Conservation (phyloP, 768 basidiomycete species). For the Trametopsis cervina region DNA sequence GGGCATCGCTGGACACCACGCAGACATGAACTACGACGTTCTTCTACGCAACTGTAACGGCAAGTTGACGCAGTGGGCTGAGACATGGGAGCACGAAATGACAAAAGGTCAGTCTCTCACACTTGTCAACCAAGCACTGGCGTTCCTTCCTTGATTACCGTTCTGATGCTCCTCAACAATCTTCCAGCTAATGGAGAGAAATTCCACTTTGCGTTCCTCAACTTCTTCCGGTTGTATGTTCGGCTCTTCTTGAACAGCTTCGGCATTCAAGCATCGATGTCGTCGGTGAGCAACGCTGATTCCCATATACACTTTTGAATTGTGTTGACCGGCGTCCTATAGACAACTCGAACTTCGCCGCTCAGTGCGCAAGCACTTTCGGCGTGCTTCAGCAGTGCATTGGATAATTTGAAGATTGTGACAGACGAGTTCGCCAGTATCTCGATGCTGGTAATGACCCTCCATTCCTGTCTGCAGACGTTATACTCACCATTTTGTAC, state of each 20-base stretch:
- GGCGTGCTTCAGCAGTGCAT: conserved; percentile 68
- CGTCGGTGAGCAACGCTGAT: conserved; percentile 35
- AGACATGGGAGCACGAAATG: conserved; percentile 71
- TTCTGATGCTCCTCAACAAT: not conserved
- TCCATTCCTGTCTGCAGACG: not conserved
- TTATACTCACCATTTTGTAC: conserved; percentile 11
- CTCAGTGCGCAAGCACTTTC: conserved; percentile 47
- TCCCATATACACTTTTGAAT: conserved; percentile 2
- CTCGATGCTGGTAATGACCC: conserved; percentile 49
- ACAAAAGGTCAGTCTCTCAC: conserved; percentile 27
- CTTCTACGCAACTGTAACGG: conserved; percentile 66
- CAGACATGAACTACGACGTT: conserved; percentile 68
- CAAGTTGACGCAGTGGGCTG: conserved; percentile 66
- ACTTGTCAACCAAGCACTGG: not conserved
- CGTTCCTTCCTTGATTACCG: conserved; percentile 2
- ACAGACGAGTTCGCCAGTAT: conserved; percentile 67
- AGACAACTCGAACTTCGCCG: conserved; percentile 6
- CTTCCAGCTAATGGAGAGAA: conserved; percentile 56
- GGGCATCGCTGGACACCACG: conserved; percentile 35
- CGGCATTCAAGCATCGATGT: conserved; percentile 61
- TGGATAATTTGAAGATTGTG: conserved; percentile 63
- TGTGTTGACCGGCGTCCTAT: not conserved
- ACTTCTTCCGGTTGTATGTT: conserved; percentile 71
- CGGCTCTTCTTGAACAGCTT: conserved; percentile 81
- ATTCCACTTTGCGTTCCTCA: conserved; percentile 73